Conservation (phyloP, 2,329 filamentous ascomycete species). For the Penicillium sp. region DNA sequence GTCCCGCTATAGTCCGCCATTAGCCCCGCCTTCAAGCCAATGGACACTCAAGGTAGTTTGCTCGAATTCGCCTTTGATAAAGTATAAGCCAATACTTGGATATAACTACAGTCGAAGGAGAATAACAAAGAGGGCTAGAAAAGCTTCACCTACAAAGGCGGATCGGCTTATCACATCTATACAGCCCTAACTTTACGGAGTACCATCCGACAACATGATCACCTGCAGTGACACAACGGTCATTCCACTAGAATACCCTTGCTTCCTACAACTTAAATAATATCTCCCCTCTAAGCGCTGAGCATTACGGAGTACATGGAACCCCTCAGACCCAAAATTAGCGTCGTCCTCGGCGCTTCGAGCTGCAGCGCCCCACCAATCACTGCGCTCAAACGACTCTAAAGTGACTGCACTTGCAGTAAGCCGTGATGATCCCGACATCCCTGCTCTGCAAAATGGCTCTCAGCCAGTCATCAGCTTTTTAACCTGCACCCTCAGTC, state of each 20-base stretch:
- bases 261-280: slow-evolving; percentile 2
- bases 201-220: not conserved
- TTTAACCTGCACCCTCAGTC: slow-evolving; percentile 28
- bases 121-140: not conserved
- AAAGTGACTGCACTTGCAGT: slow-evolving; percentile 35
- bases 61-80: too few relatives aligned
- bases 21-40: too few relatives aligned
- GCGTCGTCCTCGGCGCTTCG: slow-evolving; percentile 31
- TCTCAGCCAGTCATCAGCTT: slow-evolving; percentile 13
- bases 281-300: slow-evolving; percentile 26
- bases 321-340: slow-evolving; percentile 18
- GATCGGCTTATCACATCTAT: not conserved
- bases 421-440: slow-evolving; percentile 20
- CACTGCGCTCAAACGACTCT: slow-evolving; percentile 8
- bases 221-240: not conserved
- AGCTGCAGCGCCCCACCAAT: slow-evolving; percentile 25
- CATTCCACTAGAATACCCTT: not conserved
- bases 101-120: too few relatives aligned
- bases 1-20: too few relatives aligned
- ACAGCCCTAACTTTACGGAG: not conserved
- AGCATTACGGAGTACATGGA: not conserved
- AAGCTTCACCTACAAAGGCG: not conserved
- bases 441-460: slow-evolving; percentile 11
- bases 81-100: too few relatives aligned
- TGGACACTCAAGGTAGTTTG: too few relatives aligned